A percentile compares a stretch with the other conserved stretches of the same genome.
phyloP scores from a whole-genome alignment of 441 rosid species.

The Populus hybrid region DNA sequence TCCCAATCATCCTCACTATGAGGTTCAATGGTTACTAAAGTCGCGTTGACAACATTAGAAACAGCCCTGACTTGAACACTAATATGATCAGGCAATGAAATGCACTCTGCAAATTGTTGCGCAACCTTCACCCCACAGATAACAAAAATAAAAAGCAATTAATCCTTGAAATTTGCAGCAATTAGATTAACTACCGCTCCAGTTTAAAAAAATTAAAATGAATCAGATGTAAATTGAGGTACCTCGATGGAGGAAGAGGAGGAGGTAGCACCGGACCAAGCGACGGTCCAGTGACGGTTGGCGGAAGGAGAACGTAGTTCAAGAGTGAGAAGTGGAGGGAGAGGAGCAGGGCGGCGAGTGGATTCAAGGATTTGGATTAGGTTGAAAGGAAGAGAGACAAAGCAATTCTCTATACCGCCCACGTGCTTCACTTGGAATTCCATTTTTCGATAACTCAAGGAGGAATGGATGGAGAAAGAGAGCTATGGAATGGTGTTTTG shows the following conservation, averaged over 20 bases:
- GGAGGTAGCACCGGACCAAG: slow-evolving; percentile 95
- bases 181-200: not conserved
- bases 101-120: slow-evolving; percentile 75
- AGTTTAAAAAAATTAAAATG: not conserved
- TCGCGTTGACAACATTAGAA: slow-evolving; percentile 65
- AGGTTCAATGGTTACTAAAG: slow-evolving; percentile 78
- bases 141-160: not conserved
- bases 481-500: not conserved
- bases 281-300: slow-evolving; percentile 62
- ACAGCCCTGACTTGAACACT: slow-evolving; percentile 61
- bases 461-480: not conserved
- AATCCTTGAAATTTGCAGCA: not conserved
- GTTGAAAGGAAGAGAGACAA: slow-evolving; percentile 65
- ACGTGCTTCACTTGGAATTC: slow-evolving; percentile 71
- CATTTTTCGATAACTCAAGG: slow-evolving; percentile 18
- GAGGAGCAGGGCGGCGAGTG: slow-evolving; percentile 54
- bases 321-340: slow-evolving; percentile 68
- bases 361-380: slow-evolving; percentile 75
- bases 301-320: slow-evolving; percentile 59
- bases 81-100: slow-evolving; percentile 57
- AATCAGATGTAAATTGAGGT: not conserved
- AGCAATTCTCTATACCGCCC: slow-evolving; percentile 69
- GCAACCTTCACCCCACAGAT: slow-evolving; percentile 45
- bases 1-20: slow-evolving; percentile 98
- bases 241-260: slow-evolving; percentile 82